Evolutionary conservation across 768 basidiomycete species (phyloP), one percentile per base, ranked within the genome.

Genomic region (Leccinum ochraceum): DNA sequence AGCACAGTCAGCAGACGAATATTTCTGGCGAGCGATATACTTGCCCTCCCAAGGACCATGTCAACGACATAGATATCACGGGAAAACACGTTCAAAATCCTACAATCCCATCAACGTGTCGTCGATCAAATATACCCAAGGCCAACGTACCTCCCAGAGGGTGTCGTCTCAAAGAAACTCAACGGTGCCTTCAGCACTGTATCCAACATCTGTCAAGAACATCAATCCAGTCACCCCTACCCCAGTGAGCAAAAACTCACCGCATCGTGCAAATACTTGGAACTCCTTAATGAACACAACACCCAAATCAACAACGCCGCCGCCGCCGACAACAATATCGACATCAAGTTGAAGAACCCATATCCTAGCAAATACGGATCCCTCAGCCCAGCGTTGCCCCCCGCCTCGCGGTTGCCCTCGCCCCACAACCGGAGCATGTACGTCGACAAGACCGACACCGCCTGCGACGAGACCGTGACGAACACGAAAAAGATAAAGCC

Each of bases 21-120:
- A 3, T 4, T 2, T 24, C 3, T 26, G 1, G 4, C 1, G 1
- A 50, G 2, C 3, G 2, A 42, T 22, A 1, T 0, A 64, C 77
- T 52, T 57, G 78, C 89, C 32, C 89, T 81, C 6, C 86, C 86
- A 22, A 97, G 82, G 9, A 93, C 77, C 68, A 93, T 88, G 76
- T 97, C 95, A 17, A 96, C 83, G 30, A 90, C 88, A 67, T 91
- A 92, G 16, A 83, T 86, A 67, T 98, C 96, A 3, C 94, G 86
- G 3, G 92, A 92, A 75, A 98, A 98, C 28, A 97, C 73, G 74
- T 97, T 98, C 55, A 98, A 71, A 57, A 95, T 89, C 9, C 94
- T 91, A 57, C 1, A 3, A 6, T 53, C 16, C 7, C 9, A 36
- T 59, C 16, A 64, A 44, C 28, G 16, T 5, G 11, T 24, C 53